phyloP scores from a whole-genome alignment of 192 early-diverging fungal genomes.

The Coemansia sp. region DNA sequence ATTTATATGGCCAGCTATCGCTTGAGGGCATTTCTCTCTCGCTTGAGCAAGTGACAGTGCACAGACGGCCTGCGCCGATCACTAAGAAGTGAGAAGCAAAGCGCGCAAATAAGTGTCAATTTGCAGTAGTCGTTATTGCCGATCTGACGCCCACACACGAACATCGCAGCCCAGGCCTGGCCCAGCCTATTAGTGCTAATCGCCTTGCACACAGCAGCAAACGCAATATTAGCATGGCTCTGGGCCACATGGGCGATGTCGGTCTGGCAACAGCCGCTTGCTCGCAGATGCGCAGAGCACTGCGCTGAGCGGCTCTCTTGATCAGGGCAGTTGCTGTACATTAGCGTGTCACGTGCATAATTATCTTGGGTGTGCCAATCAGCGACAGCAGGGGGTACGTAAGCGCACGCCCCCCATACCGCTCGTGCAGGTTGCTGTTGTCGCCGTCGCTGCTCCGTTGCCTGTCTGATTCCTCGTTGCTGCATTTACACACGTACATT shows the following conservation, averaged over 20 bases:
- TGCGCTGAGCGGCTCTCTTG: not conserved
- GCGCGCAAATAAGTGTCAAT: not conserved
- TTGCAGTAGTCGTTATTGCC: not conserved
- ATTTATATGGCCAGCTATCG: slow-evolving; percentile 5
- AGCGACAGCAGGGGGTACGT: not conserved
- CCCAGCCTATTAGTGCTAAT: not conserved
- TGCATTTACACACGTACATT: not conserved
- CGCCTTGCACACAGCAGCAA: not conserved
- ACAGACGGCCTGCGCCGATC: not conserved
- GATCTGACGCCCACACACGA: slow-evolving; percentile 5
- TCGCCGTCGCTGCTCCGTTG: not conserved
- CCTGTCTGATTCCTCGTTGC: not conserved
- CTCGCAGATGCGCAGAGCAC: not conserved
- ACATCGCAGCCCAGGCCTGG: not conserved
- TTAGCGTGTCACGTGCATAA: not conserved
- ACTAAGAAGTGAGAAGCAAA: not conserved
- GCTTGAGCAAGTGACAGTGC: not conserved
- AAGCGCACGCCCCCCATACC: too few relatives aligned
- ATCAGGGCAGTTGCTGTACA: not conserved
- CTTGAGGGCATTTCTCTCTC: not conserved
- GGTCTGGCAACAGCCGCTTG: not conserved
- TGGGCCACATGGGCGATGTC: not conserved
- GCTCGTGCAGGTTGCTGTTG: too few relatives aligned
- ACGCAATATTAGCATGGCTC: not conserved
- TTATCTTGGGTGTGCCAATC: not conserved